A percentile compares a stretch with the other conserved stretches of the same genome.
These are phyloP conservation scores for Candida takata DNA, from an alignment of 805 yeast species.

Conservation along the genomic window DNA sequence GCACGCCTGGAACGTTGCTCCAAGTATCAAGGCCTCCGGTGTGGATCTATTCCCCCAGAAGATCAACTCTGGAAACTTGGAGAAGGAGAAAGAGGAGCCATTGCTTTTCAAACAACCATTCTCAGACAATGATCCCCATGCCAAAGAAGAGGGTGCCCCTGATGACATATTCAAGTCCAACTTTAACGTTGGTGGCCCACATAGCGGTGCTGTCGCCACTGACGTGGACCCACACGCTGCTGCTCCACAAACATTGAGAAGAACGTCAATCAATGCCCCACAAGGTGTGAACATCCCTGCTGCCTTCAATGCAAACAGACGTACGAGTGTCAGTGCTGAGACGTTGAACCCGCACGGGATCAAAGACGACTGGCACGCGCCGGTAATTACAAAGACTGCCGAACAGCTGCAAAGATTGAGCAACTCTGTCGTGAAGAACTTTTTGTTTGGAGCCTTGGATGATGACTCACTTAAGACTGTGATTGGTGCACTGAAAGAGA, in stretches of 20 bases:
- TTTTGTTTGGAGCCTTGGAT: constrained; percentile 79
- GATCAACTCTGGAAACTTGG: too few species aligned
- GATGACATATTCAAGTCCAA: constrained; percentile 19
- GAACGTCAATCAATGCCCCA: constrained; percentile 12
- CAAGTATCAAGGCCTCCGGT: constrained; percentile 43
- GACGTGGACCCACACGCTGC: constrained; percentile 20
- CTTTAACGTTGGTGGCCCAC: constrained; percentile 20
- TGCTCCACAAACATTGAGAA: constrained; percentile 7
- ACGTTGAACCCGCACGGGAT: constrained; percentile 71
- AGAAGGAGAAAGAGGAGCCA: constrained; percentile 5
- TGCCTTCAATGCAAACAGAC: constrained; percentile 69
- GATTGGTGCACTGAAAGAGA: constrained; percentile 77
- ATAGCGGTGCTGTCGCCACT: constrained; percentile 9
- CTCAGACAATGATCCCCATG: constrained; percentile 57
- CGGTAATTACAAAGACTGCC: constrained; percentile 52
- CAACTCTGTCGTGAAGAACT: constrained; percentile 69
- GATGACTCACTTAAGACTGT: constrained; percentile 70
- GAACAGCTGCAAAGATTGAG: constrained; percentile 66
- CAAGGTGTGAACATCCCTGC: constrained; percentile 37
- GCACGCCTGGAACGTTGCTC: constrained; percentile 43
- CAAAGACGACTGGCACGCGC: constrained; percentile 62
- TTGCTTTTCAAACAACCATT: constrained; percentile 38
- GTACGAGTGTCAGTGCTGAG: constrained; percentile 89
- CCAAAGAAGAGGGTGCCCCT: constrained; percentile 25
- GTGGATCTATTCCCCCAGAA: constrained; percentile 38